Evolutionary conservation across 2,329 filamentous ascomycete genomes (phyloP).

Genomic region (Boeremia exigua): DNA sequence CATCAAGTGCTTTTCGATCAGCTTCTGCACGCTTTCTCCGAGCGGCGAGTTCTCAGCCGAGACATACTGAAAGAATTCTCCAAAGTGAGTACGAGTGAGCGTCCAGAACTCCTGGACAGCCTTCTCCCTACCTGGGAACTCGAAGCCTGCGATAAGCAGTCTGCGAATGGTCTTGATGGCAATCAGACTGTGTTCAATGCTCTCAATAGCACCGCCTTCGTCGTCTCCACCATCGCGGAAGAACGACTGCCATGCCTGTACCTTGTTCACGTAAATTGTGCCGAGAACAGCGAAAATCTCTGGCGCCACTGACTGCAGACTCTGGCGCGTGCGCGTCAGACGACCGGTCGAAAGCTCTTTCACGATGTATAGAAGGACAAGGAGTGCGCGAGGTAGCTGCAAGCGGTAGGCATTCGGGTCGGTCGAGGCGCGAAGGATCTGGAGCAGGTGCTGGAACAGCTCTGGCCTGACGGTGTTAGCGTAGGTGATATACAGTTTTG

Average conservation of each 20-base stretch:
- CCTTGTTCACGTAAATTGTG: constrained; percentile 77
- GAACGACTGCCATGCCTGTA: constrained; percentile 70
- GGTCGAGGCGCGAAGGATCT: constrained; percentile 65
- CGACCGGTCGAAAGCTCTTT: constrained; percentile 89
- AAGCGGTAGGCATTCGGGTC: constrained; percentile 63
- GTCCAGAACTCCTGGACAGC: constrained; percentile 82
- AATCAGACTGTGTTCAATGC: constrained; percentile 77
- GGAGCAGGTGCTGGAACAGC: constrained; percentile 50
- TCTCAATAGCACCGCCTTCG: constrained; percentile 64
- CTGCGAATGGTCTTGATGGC: constrained; percentile 81
- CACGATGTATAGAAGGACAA: constrained; percentile 82
- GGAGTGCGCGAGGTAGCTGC: constrained; percentile 73
- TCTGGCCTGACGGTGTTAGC: constrained; percentile 43
- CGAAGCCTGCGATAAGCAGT: constrained; percentile 80
- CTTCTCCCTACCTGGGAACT: constrained; percentile 78
- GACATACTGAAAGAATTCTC: constrained; percentile 72
- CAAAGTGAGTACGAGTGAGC: constrained; percentile 75
- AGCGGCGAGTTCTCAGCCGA: constrained; percentile 63
- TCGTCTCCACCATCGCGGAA: constrained; percentile 65
- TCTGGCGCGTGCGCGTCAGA: constrained; percentile 74
- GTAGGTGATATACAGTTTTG: not conserved
- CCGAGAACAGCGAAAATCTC: constrained; percentile 83
- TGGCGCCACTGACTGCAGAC: constrained; percentile 77
- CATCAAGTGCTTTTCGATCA: constrained; percentile 84
- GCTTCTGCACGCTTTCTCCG: constrained; percentile 58